Base-by-base conservation (phyloP, 345 rosid species). In the Gossypioides kirkii region DNA sequence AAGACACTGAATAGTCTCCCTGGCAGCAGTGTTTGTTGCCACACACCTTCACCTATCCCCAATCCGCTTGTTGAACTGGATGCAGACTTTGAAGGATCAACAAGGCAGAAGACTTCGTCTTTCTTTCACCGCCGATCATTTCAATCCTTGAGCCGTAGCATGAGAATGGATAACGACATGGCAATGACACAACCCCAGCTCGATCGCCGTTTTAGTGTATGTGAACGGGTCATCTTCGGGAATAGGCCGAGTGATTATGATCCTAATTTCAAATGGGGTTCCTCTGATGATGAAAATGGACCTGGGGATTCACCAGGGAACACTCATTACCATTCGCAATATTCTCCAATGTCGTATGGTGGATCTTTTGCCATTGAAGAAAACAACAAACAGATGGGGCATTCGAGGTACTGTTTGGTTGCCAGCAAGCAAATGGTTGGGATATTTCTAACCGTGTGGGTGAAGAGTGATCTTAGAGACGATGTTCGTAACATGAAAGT, bases 401-500 rank as follows among this genome's bases (percentile, higher is more conserved):
- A 85, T 32, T 86, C 98, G 14, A 86, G 82, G 63, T 96, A 91
- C 79, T 93, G 94, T 84, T 73, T 96, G 80, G 98, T 90, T 72
- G 96, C 97, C 2, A 91, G 97, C 78, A 96, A 96, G 82, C 97
- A 96, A 75, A 96, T 96, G 99, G 98, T 96, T 45, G 99, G 99
- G 47, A 90, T 93, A 71, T 96, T 91, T 85, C 82, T 96, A 42
- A 89, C 94, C 0, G 87, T 93, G 14, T 93, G 99, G 99, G 95
- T 93, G 49, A 93, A 87, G 87, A 88, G 88, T 69, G 93, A 91
- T 63, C 84, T 96, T 23, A 81, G 94, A 66, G 97, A 93, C 62
- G 52, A 79, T 75, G 89, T 96, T 53, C 77, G 78, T 76, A 91
- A 90, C 83, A 78, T 96, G 86, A 96, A 93, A 80, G 96, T 96